Evolutionary conservation across 306 rosid species (phyloP).

Genomic region (Citrullus colocynthis): DNA sequence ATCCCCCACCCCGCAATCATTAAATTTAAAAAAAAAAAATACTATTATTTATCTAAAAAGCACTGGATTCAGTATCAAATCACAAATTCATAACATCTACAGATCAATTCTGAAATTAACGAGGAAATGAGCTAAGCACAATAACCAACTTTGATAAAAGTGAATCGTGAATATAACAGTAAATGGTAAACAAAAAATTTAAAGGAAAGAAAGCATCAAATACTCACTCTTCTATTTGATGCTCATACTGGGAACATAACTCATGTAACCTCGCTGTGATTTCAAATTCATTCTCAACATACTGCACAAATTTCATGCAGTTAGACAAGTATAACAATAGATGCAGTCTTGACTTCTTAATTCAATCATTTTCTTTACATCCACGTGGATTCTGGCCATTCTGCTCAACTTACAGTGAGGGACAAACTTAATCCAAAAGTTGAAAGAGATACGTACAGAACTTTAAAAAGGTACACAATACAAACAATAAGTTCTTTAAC

Average conservation of each 20-base stretch:
- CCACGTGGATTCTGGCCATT: no score
- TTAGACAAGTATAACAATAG: not conserved
- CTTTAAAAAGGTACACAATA: not conserved
- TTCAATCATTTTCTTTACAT: not conserved
- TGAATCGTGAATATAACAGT: not conserved
- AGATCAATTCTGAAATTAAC: not conserved
- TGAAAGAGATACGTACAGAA: not conserved
- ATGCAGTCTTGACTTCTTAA: not conserved
- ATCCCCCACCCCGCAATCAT: no score
- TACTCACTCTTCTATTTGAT: constrained; percentile 66
- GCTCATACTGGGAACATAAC: constrained; percentile 69
- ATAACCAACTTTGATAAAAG: not conserved
- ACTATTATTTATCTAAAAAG: not conserved
- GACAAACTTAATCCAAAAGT: not conserved
- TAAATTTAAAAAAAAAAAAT: no score
- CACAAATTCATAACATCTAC: not conserved
- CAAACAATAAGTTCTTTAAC: not conserved
- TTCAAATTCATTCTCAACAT: constrained; percentile 45
- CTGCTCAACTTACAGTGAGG: not conserved
- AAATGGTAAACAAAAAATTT: not conserved
- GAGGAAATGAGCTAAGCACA: not conserved
- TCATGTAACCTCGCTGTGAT: constrained; percentile 42
- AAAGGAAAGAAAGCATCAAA: not conserved
- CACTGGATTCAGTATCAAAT: not conserved
- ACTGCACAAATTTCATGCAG: constrained; percentile 36